These are phyloP conservation scores for Backusella liffmaniae DNA, from an alignment of 192 early-diverging fungal species.

Conservation along the genomic window DNA sequence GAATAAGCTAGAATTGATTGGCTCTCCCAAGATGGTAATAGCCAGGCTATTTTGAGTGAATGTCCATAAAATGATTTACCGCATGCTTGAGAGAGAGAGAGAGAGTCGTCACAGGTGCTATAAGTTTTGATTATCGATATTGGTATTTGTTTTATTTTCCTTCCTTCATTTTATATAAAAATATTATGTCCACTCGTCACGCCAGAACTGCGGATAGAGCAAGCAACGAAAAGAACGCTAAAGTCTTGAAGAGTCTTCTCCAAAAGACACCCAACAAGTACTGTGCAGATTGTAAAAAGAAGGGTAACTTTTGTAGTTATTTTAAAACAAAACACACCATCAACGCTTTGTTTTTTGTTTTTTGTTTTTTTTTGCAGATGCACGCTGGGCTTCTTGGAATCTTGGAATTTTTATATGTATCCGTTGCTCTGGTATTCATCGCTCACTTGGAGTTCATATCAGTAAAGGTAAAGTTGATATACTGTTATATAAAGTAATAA, in stretches of 20 bases:
- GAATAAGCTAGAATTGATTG: background rate
- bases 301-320: constrained; percentile 46
- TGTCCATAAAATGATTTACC: no score
- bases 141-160: background rate
- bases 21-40: background rate
- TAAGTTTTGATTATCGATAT: no score
- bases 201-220: constrained; percentile 67
- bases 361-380: constrained; percentile 51
- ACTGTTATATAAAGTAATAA: background rate
- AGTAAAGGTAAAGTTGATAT: constrained; percentile 60
- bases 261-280: constrained; percentile 64
- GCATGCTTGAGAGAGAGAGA: no score
- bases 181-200: constrained; percentile 58
- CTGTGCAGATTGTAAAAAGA: constrained; percentile 82
- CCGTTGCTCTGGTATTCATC: constrained; percentile 71
- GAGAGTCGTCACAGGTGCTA: background rate
- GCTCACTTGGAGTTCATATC: constrained; percentile 84
- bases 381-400: constrained; percentile 71
- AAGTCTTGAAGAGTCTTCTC: constrained; percentile 71
- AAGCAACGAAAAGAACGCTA: constrained; percentile 69
- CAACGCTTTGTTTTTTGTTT: background rate
- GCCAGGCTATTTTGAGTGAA: background rate
- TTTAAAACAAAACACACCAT: background rate
- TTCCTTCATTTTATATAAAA: background rate
- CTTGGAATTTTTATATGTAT: constrained; percentile 63